Conservation (phyloP, 2,329 filamentous ascomycete species). For the Diaporthe citriasiana region DNA sequence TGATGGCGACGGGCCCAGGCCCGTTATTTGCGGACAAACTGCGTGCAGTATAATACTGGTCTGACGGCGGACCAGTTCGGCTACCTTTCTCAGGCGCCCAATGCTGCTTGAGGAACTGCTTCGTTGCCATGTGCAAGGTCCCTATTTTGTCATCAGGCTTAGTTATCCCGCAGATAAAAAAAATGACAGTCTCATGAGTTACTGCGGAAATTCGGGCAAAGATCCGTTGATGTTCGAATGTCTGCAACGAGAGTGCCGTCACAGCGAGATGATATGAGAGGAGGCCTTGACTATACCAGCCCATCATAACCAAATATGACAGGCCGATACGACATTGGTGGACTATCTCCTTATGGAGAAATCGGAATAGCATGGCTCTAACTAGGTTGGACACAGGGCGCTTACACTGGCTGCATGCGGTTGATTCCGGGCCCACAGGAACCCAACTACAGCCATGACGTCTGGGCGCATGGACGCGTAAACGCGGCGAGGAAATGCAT, state of each 20-base stretch:
- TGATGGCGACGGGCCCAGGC: too few species aligned
- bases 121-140: too few species aligned
- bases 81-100: too few species aligned
- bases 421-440: neutral
- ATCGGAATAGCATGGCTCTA: neutral
- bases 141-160: too few species aligned
- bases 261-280: neutral
- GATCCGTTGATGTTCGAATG: neutral
- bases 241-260: neutral
- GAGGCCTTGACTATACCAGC: neutral
- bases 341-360: constrained; percentile 6
- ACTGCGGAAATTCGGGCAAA: constrained; percentile 27
- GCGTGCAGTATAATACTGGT: too few species aligned
- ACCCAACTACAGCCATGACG: neutral
- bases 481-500: neutral
- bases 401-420: neutral
- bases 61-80: too few species aligned
- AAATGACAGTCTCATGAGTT: too few species aligned
- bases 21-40: too few species aligned
- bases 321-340: constrained; percentile 14
- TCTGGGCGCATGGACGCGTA: neutral
- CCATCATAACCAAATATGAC: neutral
- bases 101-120: too few species aligned
- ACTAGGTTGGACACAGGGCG: neutral
- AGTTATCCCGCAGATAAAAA: too few species aligned